These are phyloP conservation scores for Russula sp. DNA, from an alignment of 768 basidiomycete species.

Conservation along the genomic window DNA sequence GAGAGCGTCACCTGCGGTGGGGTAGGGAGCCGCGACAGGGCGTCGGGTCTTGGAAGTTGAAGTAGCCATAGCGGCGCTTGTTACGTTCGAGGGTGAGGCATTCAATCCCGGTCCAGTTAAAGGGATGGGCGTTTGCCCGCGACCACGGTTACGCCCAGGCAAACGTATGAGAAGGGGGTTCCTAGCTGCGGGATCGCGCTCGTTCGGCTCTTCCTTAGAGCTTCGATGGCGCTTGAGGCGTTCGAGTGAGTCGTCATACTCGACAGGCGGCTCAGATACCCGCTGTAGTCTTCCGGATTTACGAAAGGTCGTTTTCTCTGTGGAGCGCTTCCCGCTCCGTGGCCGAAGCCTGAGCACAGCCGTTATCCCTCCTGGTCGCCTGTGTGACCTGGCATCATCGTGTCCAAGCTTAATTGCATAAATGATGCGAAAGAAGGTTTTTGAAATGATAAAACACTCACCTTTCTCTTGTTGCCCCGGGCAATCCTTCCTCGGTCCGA, in stretches of 20 bases:
- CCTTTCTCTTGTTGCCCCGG: not conserved
- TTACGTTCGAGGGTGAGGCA: not conserved
- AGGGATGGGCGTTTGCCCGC: not conserved
- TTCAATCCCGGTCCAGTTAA: not conserved
- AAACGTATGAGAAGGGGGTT: not conserved
- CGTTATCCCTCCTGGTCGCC: not conserved
- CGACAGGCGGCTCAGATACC: not conserved
- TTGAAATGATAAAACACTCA: not conserved
- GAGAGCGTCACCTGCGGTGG: not conserved
- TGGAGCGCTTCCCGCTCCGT: not conserved
- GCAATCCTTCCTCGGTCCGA: not conserved
- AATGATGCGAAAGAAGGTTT: not conserved
- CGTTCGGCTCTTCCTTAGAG: not conserved
- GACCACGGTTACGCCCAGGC: not conserved
- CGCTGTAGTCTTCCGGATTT: not conserved
- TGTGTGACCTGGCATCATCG: not conserved
- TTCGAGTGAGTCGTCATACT: not conserved
- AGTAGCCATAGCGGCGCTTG: not conserved
- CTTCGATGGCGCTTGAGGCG: not conserved
- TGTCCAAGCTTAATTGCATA: not conserved
- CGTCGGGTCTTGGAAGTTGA: not conserved
- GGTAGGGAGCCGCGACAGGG: not conserved
- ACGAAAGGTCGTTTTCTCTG: not conserved
- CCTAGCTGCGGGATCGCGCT: not conserved
- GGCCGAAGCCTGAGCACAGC: not conserved